Evolutionary conservation across 2,329 filamentous ascomycete genomes (phyloP).

Genomic region (Fusarium bactridioides): DNA sequence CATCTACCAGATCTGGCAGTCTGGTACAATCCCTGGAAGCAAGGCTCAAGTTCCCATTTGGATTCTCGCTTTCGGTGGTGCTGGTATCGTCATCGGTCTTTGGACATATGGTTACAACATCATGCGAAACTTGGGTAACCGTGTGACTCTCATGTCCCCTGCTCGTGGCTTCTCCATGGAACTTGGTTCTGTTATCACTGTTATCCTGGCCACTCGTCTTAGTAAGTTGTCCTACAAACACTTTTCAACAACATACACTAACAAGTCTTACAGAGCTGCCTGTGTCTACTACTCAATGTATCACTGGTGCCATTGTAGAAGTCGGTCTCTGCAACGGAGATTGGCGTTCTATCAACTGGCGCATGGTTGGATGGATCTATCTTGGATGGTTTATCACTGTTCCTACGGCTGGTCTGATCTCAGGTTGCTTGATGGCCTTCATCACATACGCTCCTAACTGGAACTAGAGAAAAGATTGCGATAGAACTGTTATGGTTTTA

Average conservation of each 20-base stretch:
- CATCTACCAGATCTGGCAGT: slow-evolving; percentile 67
- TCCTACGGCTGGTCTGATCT: slow-evolving; percentile 63
- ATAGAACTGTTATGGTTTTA: background rate
- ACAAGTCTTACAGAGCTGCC: slow-evolving; percentile 56
- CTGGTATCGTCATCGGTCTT: slow-evolving; percentile 62
- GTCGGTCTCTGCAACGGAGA: slow-evolving; percentile 68
- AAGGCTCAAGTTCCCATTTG: slow-evolving; percentile 64
- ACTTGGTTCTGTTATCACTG: slow-evolving; percentile 67
- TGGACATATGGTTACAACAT: slow-evolving; percentile 71
- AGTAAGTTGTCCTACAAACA: slow-evolving; percentile 43
- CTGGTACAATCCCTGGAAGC: slow-evolving; percentile 52
- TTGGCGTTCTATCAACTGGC: slow-evolving; percentile 68
- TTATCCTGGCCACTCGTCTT: slow-evolving; percentile 70
- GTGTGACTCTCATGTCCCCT: slow-evolving; percentile 69
- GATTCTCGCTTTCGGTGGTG: slow-evolving; percentile 65
- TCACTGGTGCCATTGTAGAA: slow-evolving; percentile 68
- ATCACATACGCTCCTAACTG: slow-evolving; percentile 68
- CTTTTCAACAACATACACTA: background rate
- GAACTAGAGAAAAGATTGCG: slow-evolving; percentile 17
- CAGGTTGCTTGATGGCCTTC: slow-evolving; percentile 68
- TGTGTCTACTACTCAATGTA: slow-evolving; percentile 71
- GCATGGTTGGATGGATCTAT: slow-evolving; percentile 68
- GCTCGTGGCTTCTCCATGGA: slow-evolving; percentile 68
- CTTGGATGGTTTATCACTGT: slow-evolving; percentile 68
- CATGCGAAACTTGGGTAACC: slow-evolving; percentile 69